Evolutionary conservation across 2,329 filamentous ascomycete genomes (phyloP).

Genomic region (Lasiodiplodia hormozganensis): DNA sequence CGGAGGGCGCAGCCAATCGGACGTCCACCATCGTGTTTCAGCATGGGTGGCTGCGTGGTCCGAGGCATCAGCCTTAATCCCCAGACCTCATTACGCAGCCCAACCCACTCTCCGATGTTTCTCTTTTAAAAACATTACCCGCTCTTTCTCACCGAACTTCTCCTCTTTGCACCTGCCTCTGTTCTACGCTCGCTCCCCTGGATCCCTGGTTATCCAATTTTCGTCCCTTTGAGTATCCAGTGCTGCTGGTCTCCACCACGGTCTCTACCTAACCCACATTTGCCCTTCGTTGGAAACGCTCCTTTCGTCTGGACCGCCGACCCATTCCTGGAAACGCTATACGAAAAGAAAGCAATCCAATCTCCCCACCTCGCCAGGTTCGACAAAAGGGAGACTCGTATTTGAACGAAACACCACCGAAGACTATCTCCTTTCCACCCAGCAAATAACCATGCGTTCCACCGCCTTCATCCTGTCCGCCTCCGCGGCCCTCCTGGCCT

Average conservation of each 20-base stretch:
- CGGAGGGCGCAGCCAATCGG: slow-evolving; percentile 1
- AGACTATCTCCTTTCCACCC: background rate
- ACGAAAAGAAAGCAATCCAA: background rate
- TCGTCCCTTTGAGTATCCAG: slow-evolving; percentile 8
- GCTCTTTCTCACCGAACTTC: background rate
- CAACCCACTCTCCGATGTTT: slow-evolving; percentile 1
- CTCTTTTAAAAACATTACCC: slow-evolving; percentile 10
- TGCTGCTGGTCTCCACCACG: slow-evolving; percentile 21
- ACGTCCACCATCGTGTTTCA: background rate
- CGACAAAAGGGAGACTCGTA: background rate
- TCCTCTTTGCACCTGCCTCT: slow-evolving; percentile 11
- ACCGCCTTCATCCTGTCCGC: slow-evolving; percentile 23
- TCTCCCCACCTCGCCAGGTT: background rate
- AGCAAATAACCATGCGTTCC: slow-evolving; percentile 28
- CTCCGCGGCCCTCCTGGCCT: slow-evolving; percentile 29
- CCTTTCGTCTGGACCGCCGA: background rate
- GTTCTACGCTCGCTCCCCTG: slow-evolving; percentile 22
- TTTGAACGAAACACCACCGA: background rate
- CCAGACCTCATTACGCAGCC: slow-evolving; percentile 21
- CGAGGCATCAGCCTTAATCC: slow-evolving; percentile 26
- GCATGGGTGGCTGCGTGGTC: background rate
- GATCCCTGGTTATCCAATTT: slow-evolving; percentile 17
- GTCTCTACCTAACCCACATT: slow-evolving; percentile 17
- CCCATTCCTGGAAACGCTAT: background rate
- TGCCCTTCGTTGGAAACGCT: background rate